Percentiles rank a stretch among this genome's conserved stretches.
Evolutionary conservation across 2,329 filamentous ascomycete species (phyloP).

Genomic region (Xylariaceae sp.): DNA sequence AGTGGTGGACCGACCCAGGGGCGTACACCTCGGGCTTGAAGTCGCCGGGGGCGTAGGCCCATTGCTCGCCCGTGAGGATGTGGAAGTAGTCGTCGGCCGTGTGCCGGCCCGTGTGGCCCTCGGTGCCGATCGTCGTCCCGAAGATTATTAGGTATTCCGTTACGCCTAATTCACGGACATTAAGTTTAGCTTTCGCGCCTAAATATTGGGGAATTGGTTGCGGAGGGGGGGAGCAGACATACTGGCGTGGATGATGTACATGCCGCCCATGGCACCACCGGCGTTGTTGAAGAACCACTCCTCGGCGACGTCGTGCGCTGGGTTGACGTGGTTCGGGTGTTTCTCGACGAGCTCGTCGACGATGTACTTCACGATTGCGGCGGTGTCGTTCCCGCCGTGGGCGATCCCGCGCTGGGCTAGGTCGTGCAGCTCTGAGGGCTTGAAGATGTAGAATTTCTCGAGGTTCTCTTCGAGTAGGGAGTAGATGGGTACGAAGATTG

Average conservation of each 20-base stretch:
- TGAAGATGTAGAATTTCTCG: constrained; percentile 71
- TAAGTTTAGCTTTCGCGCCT: background rate
- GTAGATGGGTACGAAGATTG: constrained; percentile 49
- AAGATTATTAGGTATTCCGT: constrained; percentile 92
- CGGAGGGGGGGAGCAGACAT: constrained; percentile 31
- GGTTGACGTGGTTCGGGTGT: constrained; percentile 55
- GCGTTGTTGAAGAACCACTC: constrained; percentile 94
- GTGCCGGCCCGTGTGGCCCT: constrained; percentile 84
- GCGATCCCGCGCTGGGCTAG: constrained; percentile 63
- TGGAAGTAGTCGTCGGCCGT: constrained; percentile 94
- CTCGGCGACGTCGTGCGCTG: constrained; percentile 46
- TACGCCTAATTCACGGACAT: constrained; percentile 47
- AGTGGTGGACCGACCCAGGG: constrained; percentile 66
- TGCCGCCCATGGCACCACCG: constrained; percentile 84
- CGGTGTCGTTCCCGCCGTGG: constrained; percentile 71
- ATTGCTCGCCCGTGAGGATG: constrained; percentile 75
- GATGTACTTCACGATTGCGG: constrained; percentile 64
- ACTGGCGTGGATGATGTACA: constrained; percentile 88
- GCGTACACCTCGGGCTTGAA: constrained; percentile 68
- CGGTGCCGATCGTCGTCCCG: constrained; percentile 76
- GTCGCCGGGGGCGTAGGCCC: constrained; percentile 66
- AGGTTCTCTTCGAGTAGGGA: constrained; percentile 57
- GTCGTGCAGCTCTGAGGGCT: constrained; percentile 63
- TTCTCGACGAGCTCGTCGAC: constrained; percentile 60
- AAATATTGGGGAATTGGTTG: too few relatives aligned